Evolutionary conservation across 2,329 filamentous ascomycete species (phyloP).

Genomic region (Diaporthe sp.): DNA sequence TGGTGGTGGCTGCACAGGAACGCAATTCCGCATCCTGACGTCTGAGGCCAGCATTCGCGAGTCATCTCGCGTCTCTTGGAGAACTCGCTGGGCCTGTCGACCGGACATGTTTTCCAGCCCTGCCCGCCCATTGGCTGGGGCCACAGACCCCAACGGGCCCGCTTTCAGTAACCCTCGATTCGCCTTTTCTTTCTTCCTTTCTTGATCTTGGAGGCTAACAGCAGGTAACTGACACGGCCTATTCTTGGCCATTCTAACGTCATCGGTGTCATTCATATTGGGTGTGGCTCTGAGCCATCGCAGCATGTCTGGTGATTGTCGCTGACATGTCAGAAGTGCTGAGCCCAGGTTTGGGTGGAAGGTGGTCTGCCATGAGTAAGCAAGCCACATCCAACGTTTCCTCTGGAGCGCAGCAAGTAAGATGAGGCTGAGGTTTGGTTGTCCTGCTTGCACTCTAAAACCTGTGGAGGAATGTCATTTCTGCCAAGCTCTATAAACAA

Average conservation of each 20-base stretch:
- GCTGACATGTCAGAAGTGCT: slow-evolving; percentile 1
- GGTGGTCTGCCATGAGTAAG: not conserved
- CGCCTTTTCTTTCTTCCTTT: not conserved
- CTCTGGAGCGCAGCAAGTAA: not conserved
- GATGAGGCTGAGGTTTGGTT: not conserved
- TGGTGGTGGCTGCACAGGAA: not conserved
- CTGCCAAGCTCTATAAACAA: not conserved
- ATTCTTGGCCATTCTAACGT: slow-evolving; percentile 11
- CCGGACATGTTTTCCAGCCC: slow-evolving; percentile 5
- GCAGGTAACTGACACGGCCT: not conserved
- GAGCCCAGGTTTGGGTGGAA: not conserved
- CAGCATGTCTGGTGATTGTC: slow-evolving; percentile 1
- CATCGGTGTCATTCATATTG: not conserved
- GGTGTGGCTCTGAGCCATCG: not conserved
- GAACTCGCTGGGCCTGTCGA: slow-evolving; percentile 7
- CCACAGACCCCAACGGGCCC: not conserved
- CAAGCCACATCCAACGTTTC: not conserved
- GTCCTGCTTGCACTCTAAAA: not conserved
- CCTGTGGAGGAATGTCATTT: not conserved
- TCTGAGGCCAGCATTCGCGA: not conserved
- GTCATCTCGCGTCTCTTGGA: slow-evolving; percentile 7
- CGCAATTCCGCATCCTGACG: not conserved
- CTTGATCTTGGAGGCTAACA: not conserved
- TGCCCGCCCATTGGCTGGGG: slow-evolving; percentile 1
- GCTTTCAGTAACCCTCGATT: slow-evolving; percentile 6